A percentile compares a stretch with the other conserved stretches of the same genome.
phyloP scores from a whole-genome alignment of 768 basidiomycete genomes.

The Tubosaeta sp. region DNA sequence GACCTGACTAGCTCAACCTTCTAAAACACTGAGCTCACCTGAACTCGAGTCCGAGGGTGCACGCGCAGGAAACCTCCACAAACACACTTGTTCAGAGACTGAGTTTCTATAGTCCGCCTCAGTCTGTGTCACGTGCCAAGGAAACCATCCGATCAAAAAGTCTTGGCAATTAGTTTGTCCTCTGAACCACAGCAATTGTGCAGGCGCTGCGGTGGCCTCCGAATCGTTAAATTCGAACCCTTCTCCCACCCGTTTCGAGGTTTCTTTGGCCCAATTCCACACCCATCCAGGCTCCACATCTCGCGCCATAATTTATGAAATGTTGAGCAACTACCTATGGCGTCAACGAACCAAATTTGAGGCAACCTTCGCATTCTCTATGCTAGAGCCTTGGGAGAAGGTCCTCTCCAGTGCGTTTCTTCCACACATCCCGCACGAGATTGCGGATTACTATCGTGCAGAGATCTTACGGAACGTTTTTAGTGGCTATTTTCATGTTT shows the following conservation, averaged over 20 bases:
- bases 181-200: slow-evolving; percentile 2
- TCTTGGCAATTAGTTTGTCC: neutral
- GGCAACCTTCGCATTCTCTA: slow-evolving; percentile 53
- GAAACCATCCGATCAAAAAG: slow-evolving; percentile 2
- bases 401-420: slow-evolving; percentile 47
- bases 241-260: neutral
- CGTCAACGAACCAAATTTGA: slow-evolving; percentile 39
- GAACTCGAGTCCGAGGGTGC: too few species aligned
- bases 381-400: slow-evolving; percentile 74
- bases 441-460: neutral
- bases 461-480: slow-evolving; percentile 4
- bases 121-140: slow-evolving; percentile 21
- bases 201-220: neutral
- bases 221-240: neutral
- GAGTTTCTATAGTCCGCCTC: too few species aligned
- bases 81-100: too few species aligned
- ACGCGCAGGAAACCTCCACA: too few species aligned
- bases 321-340: slow-evolving; percentile 29
- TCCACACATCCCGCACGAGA: too few species aligned
- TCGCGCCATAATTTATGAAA: slow-evolving; percentile 15
- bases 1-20: too few species aligned
- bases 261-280: neutral
- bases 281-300: neutral
- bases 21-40: neutral
- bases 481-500: slow-evolving; percentile 42